Evolutionary conservation across 192 early-diverging fungal species (phyloP).

Genomic region (Dispira simplex): DNA sequence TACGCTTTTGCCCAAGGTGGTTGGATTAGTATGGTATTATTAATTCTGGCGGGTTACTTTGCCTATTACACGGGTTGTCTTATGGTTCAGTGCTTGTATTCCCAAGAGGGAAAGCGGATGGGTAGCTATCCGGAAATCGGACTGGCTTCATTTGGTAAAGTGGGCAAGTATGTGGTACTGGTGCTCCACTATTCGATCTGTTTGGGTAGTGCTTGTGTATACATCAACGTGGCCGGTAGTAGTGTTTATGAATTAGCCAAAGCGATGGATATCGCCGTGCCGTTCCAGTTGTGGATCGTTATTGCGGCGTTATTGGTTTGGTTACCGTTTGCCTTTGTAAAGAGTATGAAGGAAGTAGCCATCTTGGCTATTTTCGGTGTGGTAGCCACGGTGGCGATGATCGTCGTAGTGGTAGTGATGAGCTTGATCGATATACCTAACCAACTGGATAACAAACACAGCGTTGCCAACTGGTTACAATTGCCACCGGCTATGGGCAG

Average conservation of each 20-base stretch:
- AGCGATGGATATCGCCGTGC: constrained; percentile 22
- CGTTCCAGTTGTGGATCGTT: constrained; percentile 36
- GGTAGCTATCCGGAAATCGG: constrained; percentile 50
- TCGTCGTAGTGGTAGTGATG: constrained; percentile 38
- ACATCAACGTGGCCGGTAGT: constrained; percentile 50
- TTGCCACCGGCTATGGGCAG: constrained; percentile 50
- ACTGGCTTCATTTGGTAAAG: constrained; percentile 41
- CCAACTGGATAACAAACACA: constrained; percentile 12
- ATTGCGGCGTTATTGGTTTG: constrained; percentile 37
- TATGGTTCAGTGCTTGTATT: constrained; percentile 60
- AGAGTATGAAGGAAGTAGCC: constrained; percentile 63
- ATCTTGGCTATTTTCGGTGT: constrained; percentile 48
- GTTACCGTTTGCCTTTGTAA: constrained; percentile 47
- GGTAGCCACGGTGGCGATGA: constrained; percentile 46
- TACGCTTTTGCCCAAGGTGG: constrained; percentile 59
- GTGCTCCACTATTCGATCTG: constrained; percentile 43
- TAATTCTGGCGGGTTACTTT: constrained; percentile 53
- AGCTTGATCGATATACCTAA: constrained; percentile 22
- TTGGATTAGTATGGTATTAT: constrained; percentile 57
- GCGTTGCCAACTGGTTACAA: constrained; percentile 26
- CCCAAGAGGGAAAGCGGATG: constrained; percentile 23
- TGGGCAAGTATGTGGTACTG: constrained; percentile 39
- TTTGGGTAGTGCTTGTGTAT: constrained; percentile 49
- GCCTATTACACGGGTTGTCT: constrained; percentile 56
- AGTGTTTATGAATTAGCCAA: constrained; percentile 40